Percentiles rank a stretch among this genome's conserved stretches.
Conservation (phyloP, 2,329 filamentous ascomycete genomes). For the Pseudophaeomoniella oleicola region DNA sequence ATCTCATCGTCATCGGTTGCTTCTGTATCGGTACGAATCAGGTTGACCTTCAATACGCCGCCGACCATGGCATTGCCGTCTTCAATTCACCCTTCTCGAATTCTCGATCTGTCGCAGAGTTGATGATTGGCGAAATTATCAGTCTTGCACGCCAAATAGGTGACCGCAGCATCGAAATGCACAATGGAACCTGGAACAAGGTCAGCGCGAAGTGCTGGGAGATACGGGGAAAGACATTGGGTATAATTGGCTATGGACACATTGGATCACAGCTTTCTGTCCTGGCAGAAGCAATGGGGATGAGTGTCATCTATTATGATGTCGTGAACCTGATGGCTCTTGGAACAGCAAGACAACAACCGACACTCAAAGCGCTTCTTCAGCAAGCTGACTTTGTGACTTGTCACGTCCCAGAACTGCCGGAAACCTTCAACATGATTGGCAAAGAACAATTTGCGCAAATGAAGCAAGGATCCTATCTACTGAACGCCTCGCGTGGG, state of each 20-base stretch:
- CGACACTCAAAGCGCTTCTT: conserved; percentile 62
- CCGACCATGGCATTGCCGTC: conserved; percentile 76
- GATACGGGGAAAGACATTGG: conserved; percentile 90
- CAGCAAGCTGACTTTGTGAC: conserved; percentile 79
- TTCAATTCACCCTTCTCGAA: conserved; percentile 99
- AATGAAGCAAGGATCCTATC: conserved; percentile 87
- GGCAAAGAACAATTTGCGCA: conserved; percentile 60
- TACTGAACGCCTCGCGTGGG: conserved; percentile 92
- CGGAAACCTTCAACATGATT: conserved; percentile 90
- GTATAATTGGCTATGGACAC: conserved; percentile 94
- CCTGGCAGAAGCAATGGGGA: conserved; percentile 91
- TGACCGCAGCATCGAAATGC: conserved; percentile 88
- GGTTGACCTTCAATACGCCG: conserved; percentile 73
- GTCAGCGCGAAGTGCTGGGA: conserved; percentile 96
- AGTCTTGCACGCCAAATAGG: conserved; percentile 78
- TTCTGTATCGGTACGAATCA: conserved; percentile 99
- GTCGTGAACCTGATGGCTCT: conserved; percentile 87
- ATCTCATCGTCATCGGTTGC: conserved; percentile 88
- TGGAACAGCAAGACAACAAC: conserved; percentile 73
- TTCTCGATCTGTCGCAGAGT: conserved; percentile 88
- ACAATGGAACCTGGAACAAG: conserved; percentile 94
- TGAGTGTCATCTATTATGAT: conserved; percentile 96
- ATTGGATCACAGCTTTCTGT: conserved; percentile 95
- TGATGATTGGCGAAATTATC: conserved; percentile 92
- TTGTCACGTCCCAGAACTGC: conserved; percentile 82